Conservation (phyloP, 1,139 yeast genomes). For the Pneumocystis sp. region DNA sequence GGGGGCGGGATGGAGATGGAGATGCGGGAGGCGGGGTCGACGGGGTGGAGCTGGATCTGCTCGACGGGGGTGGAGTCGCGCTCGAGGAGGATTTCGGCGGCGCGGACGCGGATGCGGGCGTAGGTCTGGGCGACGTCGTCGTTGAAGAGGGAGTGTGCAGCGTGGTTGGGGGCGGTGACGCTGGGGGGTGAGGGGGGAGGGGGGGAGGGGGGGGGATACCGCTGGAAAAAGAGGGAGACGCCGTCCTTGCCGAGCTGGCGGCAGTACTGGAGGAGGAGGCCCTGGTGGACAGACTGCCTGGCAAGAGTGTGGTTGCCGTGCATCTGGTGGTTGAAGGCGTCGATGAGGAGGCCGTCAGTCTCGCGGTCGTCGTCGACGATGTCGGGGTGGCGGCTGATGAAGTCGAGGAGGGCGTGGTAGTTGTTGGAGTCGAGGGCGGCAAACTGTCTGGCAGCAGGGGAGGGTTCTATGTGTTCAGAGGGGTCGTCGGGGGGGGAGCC, state of each 20-base stretch:
- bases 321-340: conserved; percentile 73
- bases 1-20: conserved; percentile 50
- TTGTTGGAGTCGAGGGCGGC: conserved; percentile 41
- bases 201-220: neutral
- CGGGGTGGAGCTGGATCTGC: conserved; percentile 70
- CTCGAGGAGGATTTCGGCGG: conserved; percentile 45
- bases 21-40: conserved; percentile 70
- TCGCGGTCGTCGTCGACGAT: conserved; percentile 62
- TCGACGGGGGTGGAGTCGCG: conserved; percentile 37
- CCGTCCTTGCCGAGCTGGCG: conserved; percentile 47
- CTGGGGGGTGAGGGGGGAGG: conserved; percentile 22
- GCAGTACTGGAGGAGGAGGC: conserved; percentile 65
- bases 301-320: conserved; percentile 41
- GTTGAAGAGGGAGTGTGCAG: conserved; percentile 50
- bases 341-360: conserved; percentile 85
- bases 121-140: conserved; percentile 61
- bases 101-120: conserved; percentile 58
- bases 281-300: conserved; percentile 57
- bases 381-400: conserved; percentile 43
- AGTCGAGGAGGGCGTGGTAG: conserved; percentile 36
- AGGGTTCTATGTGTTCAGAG: conserved; percentile 34
- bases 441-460: conserved; percentile 53
- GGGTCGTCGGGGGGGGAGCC: too few species aligned
- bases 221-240: conserved; percentile 46
- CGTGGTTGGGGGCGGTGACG: conserved; percentile 38